Conservation (phyloP, 2,329 filamentous ascomycete genomes). For the Nemania bipapillata region DNA sequence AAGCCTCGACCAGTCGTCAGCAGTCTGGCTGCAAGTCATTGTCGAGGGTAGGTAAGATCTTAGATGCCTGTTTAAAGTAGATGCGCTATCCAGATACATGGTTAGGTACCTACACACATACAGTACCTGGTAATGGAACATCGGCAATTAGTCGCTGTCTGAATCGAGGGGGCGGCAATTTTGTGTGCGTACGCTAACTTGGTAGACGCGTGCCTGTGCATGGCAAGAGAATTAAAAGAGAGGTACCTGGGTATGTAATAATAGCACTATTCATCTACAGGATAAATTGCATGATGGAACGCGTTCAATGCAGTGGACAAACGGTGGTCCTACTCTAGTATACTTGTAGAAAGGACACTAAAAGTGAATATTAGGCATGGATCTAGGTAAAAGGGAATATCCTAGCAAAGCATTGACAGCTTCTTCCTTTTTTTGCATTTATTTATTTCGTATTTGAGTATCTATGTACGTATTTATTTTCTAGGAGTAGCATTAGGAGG, state of each 20-base stretch:
- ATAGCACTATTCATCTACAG: constrained; percentile 15
- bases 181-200: not conserved
- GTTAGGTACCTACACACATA: not conserved
- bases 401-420: constrained; percentile 26
- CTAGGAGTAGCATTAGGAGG: not conserved
- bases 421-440: not conserved
- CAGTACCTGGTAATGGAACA: too few relatives aligned
- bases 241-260: constrained; percentile 4
- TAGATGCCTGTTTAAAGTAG: not conserved
- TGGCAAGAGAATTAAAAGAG: constrained; percentile 9
- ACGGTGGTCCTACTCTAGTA: too few relatives aligned
- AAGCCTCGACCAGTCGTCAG: not conserved
- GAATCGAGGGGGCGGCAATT: not conserved
- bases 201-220: constrained; percentile 7
- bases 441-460: constrained; percentile 41
- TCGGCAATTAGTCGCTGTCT: constrained; percentile 21
- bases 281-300: constrained; percentile 25
- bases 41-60: constrained; percentile 1
- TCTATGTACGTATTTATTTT: too few relatives aligned
- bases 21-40: constrained; percentile 28
- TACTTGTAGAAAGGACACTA: constrained; percentile 9
- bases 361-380: constrained; percentile 25
- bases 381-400: constrained; percentile 27
- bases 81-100: not conserved
- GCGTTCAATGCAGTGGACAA: constrained; percentile 23